Evolutionary conservation across 1,284 basidiomycete species (phyloP), one percentile per base, ranked within the genome.

Genomic region (Boletellus sp.): DNA sequence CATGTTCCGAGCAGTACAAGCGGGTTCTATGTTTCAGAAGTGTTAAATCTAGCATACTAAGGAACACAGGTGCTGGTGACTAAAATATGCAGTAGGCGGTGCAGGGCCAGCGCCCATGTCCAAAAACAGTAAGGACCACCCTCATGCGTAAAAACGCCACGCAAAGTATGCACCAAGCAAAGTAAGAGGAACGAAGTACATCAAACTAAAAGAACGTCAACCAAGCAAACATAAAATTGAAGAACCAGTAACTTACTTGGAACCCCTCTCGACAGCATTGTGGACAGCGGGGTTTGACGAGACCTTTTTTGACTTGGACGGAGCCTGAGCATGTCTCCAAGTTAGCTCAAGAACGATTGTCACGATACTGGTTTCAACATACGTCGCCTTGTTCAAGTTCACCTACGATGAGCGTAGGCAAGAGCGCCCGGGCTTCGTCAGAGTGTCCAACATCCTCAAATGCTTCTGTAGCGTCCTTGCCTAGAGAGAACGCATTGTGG

Each of bases 361-460:
- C 50, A 24, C 39, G 16, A 13, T 49, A 33, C 3, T 10, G 16
- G n/a, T 35, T 1, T 8, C 33, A 15, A 78, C 85, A 66, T 72
- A 91, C 89, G 45, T 74, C 71, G 50, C 71, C 77, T 61, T 85
- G 77, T 66, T 90, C 86, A 58, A 95, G 90, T 10, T 89, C 82
- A 47, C 92, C 93, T 47, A 94, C 75, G 49, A 81, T 71, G 83
- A 95, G 79, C 63, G 73, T 82, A 55, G 83, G 81, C 52, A 99
- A 80, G 57, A 97, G 81, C n/a, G 79, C 86, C 54, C 96, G 86
- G 16, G 96, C 97, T 73, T 99, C 97, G 66, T 99, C 97, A 16
- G 95, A 98, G 81, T 99, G 96, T 41, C 97, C 96, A 44, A 99
- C 95, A 71, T 99, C 97, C 76, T 99, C 97, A 66, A 99, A 99